Evolutionary conservation across 441 rosid species (phyloP).

Genomic region (Populus hybrid): DNA sequence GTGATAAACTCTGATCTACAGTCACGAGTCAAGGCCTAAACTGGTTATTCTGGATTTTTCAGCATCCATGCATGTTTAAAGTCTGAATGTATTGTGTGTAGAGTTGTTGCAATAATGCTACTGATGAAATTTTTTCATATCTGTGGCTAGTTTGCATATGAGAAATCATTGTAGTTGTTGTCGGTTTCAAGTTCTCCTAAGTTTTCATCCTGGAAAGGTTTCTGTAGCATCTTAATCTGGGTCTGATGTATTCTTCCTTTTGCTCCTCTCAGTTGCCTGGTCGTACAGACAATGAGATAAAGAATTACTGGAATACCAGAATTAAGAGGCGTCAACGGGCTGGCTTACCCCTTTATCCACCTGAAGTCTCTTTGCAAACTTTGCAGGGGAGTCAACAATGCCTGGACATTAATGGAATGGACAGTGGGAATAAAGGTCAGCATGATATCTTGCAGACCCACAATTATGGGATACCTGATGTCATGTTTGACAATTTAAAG

Average conservation of each 20-base stretch:
- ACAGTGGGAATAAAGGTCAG: slow-evolving; percentile 45
- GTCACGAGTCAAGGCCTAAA: not conserved
- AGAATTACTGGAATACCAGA: slow-evolving; percentile 98
- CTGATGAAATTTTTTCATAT: not conserved
- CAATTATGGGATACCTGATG: slow-evolving; percentile 62
- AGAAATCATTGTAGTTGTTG: not conserved
- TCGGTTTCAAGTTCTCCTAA: not conserved
- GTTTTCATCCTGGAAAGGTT: not conserved
- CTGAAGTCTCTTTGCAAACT: slow-evolving; percentile 64
- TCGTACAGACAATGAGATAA: slow-evolving; percentile 98
- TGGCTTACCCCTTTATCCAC: slow-evolving; percentile 97
- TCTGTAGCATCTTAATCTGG: slow-evolving; percentile 1
- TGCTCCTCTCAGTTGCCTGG: slow-evolving; percentile 71
- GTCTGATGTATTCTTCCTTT: slow-evolving; percentile 6
- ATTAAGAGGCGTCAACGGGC: slow-evolving; percentile 94
- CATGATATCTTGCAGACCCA: slow-evolving; percentile 52
- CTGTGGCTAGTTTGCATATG: not conserved
- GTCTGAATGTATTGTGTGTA: not conserved
- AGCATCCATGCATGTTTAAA: not conserved
- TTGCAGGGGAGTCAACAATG: slow-evolving; percentile 55
- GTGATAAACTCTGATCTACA: not conserved
- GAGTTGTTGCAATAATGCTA: not conserved
- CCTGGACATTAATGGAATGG: slow-evolving; percentile 31
- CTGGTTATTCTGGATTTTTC: not conserved
- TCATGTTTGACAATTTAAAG: slow-evolving; percentile 64